These are phyloP conservation scores for Coemansia furcata DNA, from an alignment of 192 early-diverging fungal species.

Conservation along the genomic window DNA sequence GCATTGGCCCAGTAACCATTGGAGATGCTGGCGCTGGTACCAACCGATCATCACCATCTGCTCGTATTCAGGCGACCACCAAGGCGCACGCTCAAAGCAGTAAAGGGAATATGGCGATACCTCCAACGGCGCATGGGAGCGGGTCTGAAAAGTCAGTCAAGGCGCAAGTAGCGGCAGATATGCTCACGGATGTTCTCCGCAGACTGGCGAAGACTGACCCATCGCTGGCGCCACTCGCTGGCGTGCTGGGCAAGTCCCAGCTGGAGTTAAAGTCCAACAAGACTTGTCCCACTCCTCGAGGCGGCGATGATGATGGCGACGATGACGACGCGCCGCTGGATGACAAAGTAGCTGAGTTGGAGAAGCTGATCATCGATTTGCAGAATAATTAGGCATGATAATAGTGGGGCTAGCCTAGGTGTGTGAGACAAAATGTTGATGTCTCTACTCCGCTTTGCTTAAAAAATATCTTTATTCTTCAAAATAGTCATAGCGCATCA, in stretches of 20 bases:
- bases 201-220: constrained; percentile 26
- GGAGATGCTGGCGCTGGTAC: background rate
- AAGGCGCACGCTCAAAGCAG: background rate
- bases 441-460: background rate
- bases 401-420: background rate
- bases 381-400: constrained; percentile 17
- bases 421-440: background rate
- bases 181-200: constrained; percentile 47
- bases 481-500: background rate
- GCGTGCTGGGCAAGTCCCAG: constrained; percentile 6
- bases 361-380: constrained; percentile 42
- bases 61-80: background rate
- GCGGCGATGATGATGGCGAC: background rate
- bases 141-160: constrained; percentile 24
- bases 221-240: constrained; percentile 21
- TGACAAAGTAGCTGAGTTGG: constrained; percentile 47
- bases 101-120: background rate
- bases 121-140: background rate
- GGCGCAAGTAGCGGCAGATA: constrained; percentile 45
- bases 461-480: background rate
- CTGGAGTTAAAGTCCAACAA: background rate
- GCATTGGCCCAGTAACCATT: background rate
- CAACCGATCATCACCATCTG: background rate
- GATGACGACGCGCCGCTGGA: constrained; percentile 30
- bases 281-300: background rate